These are phyloP conservation scores for Macrophomina tecta DNA, from an alignment of 2,329 filamentous ascomycete species.

Conservation along the genomic window DNA sequence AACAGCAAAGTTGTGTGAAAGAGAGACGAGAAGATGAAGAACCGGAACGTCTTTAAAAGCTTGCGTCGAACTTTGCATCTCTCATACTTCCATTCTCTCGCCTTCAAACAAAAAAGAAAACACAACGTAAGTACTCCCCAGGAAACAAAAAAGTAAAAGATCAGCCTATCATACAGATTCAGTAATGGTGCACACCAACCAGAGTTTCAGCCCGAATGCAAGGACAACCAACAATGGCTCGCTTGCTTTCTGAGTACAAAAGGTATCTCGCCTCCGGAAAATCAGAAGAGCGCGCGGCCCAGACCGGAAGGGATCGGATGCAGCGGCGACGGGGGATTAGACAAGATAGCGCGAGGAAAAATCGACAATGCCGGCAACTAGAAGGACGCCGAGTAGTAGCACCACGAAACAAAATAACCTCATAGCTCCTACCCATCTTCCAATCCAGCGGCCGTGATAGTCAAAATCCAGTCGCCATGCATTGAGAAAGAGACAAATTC, in stretches of 20 bases:
- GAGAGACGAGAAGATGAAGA: not conserved
- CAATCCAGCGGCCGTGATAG: not conserved
- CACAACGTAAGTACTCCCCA: too few species aligned
- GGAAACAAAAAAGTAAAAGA: not conserved
- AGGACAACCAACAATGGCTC: not conserved
- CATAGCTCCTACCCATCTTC: slow-evolving; percentile 8
- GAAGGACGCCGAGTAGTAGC: slow-evolving; percentile 5
- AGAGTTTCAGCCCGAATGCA: not conserved
- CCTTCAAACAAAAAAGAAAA: not conserved
- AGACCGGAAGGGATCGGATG: not conserved
- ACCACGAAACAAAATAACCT: slow-evolving; percentile 10
- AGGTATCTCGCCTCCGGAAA: not conserved
- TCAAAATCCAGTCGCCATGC: slow-evolving; percentile 24
- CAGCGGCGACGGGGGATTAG: not conserved
- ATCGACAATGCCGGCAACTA: not conserved
- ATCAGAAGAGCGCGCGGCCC: not conserved
- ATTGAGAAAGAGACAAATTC: slow-evolving; percentile 5
- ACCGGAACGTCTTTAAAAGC: slow-evolving; percentile 8
- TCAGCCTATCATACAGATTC: slow-evolving; percentile 10
- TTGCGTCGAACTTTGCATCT: not conserved
- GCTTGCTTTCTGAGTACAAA: not conserved
- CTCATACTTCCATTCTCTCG: too few species aligned
- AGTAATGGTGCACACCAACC: slow-evolving; percentile 6
- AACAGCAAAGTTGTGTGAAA: not conserved
- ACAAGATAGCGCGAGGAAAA: not conserved